Conservation (phyloP, 1,284 basidiomycete species). For the Butyriboletus pseudospeciosus region DNA sequence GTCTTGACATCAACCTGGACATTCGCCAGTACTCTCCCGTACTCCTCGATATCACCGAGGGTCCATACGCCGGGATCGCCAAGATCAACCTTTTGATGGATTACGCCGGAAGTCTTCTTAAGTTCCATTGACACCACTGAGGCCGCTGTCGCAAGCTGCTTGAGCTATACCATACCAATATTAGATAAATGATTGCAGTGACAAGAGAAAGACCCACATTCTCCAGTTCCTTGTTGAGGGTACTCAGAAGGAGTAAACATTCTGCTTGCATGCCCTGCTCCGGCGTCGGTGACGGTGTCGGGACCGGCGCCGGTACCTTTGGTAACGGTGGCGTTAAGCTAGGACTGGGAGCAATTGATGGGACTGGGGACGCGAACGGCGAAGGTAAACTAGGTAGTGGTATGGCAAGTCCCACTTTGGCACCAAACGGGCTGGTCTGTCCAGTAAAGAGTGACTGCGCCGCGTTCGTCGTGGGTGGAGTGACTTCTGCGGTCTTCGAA, state of each 20-base stretch:
- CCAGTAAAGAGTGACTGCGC: constrained; percentile 6
- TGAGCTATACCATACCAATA: constrained; percentile 37
- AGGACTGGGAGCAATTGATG: not conserved
- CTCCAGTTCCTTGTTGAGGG: constrained; percentile 49
- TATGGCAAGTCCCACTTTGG: constrained; percentile 9
- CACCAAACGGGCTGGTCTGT: constrained; percentile 6
- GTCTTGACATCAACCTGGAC: constrained; percentile 51
- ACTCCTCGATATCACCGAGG: constrained; percentile 49
- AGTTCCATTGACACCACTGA: constrained; percentile 32
- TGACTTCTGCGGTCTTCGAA: constrained; percentile 9
- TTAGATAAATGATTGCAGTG: not conserved
- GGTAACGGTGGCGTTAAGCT: constrained; percentile 7
- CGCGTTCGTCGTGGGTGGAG: not conserved
- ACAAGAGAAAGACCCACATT: constrained; percentile 37
- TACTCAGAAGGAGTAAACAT: constrained; percentile 43
- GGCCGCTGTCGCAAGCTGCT: constrained; percentile 34
- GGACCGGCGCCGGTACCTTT: constrained; percentile 10
- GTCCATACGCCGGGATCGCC: constrained; percentile 49
- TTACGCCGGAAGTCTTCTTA: constrained; percentile 36
- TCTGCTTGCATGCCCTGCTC: constrained; percentile 63
- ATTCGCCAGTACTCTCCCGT: constrained; percentile 46
- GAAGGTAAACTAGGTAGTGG: constrained; percentile 5
- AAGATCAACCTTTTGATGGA: constrained; percentile 44
- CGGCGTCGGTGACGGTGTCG: constrained; percentile 26
- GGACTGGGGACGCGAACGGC: not conserved